Percentiles rank a stretch among this genome's conserved stretches.
Conservation (phyloP, 257 asterid genomes). For the Solanum bulbocastanum region DNA sequence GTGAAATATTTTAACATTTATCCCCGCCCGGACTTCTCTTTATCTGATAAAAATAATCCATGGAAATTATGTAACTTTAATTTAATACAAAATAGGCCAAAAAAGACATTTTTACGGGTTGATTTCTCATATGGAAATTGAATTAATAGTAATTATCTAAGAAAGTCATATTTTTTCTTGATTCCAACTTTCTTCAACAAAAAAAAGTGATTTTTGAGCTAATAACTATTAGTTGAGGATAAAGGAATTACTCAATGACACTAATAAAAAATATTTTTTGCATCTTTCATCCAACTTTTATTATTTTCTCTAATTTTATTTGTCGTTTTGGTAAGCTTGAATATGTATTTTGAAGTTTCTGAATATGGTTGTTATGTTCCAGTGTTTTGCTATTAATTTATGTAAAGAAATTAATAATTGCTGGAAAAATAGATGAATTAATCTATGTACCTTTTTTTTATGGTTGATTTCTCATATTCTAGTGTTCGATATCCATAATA, state of each 20-base stretch:
- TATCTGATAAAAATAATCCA: background rate
- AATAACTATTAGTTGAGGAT: background rate
- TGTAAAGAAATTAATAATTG: background rate
- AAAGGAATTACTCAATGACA: no score
- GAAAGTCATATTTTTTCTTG: background rate
- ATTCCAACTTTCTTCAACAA: no score
- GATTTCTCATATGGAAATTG: background rate
- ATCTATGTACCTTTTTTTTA: no score
- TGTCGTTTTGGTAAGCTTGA: background rate
- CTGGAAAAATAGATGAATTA: background rate
- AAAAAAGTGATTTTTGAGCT: no score
- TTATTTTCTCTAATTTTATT: background rate
- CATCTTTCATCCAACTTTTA: background rate
- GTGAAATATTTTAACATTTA: background rate
- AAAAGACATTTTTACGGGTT: no score
- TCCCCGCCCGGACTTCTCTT: background rate
- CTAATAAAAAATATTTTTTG: background rate
- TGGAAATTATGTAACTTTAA: background rate
- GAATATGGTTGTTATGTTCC: background rate
- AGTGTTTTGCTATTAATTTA: background rate
- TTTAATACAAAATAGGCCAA: background rate
- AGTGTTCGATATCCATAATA: no score
- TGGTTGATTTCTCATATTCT: background rate
- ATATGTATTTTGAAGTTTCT: background rate
- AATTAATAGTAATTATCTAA: no score